Conservation (phyloP, 306 rosid species). For the Dicorynia guianensis region DNA sequence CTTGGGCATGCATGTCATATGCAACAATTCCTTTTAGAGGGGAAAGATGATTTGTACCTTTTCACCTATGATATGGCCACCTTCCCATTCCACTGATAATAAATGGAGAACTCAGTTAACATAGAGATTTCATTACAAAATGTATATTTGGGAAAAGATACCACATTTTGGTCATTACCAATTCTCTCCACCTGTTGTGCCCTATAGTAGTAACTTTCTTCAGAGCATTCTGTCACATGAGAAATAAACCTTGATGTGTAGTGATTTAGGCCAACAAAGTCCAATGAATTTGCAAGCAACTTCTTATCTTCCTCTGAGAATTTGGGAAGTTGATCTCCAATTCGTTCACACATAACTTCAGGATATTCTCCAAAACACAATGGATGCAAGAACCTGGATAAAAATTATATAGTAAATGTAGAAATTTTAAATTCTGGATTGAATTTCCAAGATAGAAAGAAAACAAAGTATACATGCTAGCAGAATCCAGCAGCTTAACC, state of each 20-base stretch:
- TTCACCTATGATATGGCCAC: slow-evolving; percentile 82
- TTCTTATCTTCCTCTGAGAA: slow-evolving; percentile 81
- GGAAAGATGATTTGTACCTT: slow-evolving; percentile 59
- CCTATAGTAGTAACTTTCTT: slow-evolving; percentile 52
- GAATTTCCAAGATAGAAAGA: neutral
- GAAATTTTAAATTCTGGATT: too few species aligned
- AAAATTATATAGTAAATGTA: neutral
- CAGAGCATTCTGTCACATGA: slow-evolving; percentile 50
- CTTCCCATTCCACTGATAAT: slow-evolving; percentile 82
- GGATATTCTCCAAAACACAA: slow-evolving; percentile 86
- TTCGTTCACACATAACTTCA: slow-evolving; percentile 68
- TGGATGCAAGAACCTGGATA: slow-evolving; percentile 79
- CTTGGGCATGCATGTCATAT: neutral
- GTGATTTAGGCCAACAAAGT: slow-evolving; percentile 85
- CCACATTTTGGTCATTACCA: slow-evolving; percentile 52
- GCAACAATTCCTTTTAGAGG: slow-evolving; percentile 9
- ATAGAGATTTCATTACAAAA: slow-evolving; percentile 14
- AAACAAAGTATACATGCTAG: neutral
- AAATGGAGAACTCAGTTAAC: slow-evolving; percentile 39
- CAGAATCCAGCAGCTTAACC: slow-evolving; percentile 34
- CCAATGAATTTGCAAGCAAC: slow-evolving; percentile 63
- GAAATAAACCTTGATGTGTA: slow-evolving; percentile 90
- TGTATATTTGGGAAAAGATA: slow-evolving; percentile 15
- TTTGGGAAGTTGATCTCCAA: slow-evolving; percentile 86
- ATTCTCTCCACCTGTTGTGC: slow-evolving; percentile 64